Evolutionary conservation across 768 basidiomycete genomes (phyloP), one percentile per base, ranked within the genome.

Genomic region (Tephrocybe sp.): DNA sequence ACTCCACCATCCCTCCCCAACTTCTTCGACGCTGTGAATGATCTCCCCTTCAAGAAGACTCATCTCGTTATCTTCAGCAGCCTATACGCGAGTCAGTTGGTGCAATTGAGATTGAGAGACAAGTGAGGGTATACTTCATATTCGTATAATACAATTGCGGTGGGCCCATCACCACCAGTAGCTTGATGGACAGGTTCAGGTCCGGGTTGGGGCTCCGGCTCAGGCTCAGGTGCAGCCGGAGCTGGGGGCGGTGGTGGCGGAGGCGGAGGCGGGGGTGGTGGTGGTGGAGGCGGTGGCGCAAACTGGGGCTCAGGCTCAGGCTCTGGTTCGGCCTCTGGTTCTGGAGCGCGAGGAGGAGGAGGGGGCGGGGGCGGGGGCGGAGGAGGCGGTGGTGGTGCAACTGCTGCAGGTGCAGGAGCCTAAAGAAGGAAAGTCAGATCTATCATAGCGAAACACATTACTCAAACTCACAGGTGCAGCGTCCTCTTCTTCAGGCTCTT

Each of bases 1-100:
- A 50, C 74, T 79, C 94, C 94, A 97, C 94, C 94, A 98, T 5
- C 90, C 89, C 57, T 91, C 88, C 56, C 87, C 91, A 13, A 91
- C 67, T 66, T 90, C 83, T 66, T 93, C 89, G 40, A 95, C 82
- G 55, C 88, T 80, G 48, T 86, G 82, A 42, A 97, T 82, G 29
- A 84, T 66, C 61, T 94, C 91, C 38, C 91, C 91, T 64, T 95
- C 93, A 1, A 71, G 55, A 19, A 97, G 75, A 49, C 65, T 65
- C 72, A 97, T 82, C 63, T 97, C 94, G 59, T 93, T 93, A 52
- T 92, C 88, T 67, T 92, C 91, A 10, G 83, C 74, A 13, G 88
- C 88, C 82, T 87, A 37, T 13, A 46, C 13, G 24, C n/a, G 11
- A 31, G 8, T 54, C 16, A 54, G 47, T 22, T 25, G 4, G 11